phyloP scores from a whole-genome alignment of 2,329 filamentous ascomycete genomes.

The Xylariaceae sp. region DNA sequence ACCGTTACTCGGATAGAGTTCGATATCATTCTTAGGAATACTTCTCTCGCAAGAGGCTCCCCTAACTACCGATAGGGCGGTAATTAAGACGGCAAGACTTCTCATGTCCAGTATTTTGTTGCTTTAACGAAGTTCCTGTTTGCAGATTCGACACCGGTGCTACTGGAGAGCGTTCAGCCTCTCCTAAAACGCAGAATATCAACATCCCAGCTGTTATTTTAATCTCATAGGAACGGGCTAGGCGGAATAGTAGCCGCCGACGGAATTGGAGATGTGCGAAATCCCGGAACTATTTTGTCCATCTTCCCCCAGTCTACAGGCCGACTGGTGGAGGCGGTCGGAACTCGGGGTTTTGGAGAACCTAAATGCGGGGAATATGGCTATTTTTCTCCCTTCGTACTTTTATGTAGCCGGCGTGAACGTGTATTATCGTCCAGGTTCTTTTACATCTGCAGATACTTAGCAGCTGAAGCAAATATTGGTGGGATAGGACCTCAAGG shows the following conservation, averaged over 20 bases:
- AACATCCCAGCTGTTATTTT: neutral
- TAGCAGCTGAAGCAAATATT: too few relatives aligned
- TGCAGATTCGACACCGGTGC: neutral
- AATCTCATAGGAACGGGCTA: neutral
- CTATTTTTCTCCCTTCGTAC: neutral
- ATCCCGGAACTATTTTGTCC: conserved; percentile 1
- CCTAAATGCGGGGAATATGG: neutral
- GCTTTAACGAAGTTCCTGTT: neutral
- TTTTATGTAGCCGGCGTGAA: too few relatives aligned
- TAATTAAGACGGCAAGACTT: neutral
- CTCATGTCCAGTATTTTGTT: neutral
- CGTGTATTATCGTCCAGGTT: too few relatives aligned
- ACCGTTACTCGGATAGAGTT: conserved; percentile 9
- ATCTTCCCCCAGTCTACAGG: neutral
- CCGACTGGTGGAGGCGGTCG: neutral
- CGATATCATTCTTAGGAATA: neutral
- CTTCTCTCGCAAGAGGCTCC: neutral
- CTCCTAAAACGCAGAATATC: neutral
- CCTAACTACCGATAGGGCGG: neutral
- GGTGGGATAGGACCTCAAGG: too few relatives aligned
- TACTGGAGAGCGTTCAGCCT: neutral
- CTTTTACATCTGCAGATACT: too few relatives aligned
- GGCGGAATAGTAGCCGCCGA: conserved; percentile 6
- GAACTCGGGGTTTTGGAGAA: neutral
- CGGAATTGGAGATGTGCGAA: conserved; percentile 5